These are phyloP conservation scores for Xylaria scruposa DNA, from an alignment of 495 filamentous ascomycete species.

Conservation along the genomic window DNA sequence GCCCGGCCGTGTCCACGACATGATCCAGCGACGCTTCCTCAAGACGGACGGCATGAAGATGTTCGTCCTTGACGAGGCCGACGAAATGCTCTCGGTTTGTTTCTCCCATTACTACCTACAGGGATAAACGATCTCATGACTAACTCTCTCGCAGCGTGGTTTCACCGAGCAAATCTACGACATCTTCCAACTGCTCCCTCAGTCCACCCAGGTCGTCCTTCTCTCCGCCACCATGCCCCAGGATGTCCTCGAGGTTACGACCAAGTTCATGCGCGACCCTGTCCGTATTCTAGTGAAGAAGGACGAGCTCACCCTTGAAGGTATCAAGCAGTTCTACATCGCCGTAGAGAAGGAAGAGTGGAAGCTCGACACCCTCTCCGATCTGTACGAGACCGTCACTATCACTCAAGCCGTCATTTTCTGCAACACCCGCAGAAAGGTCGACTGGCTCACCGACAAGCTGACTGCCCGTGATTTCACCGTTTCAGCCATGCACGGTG, in stretches of 20 bases:
- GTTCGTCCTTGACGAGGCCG: conserved; percentile 98
- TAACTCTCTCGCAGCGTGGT: conserved; percentile 68
- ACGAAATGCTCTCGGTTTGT: conserved; percentile 96
- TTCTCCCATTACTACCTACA: not conserved
- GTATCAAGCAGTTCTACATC: conserved; percentile 99
- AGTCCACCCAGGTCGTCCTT: conserved; percentile 96
- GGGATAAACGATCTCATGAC: not conserved
- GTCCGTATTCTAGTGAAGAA: conserved; percentile 99
- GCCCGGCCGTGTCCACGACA: conserved; percentile 96
- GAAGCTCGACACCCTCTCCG: conserved; percentile 99
- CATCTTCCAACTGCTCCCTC: conserved; percentile 97
- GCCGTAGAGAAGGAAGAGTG: conserved; percentile 99
- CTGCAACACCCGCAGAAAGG: conserved; percentile 99
- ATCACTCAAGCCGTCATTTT: conserved; percentile 99
- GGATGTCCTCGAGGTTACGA: conserved; percentile 98
- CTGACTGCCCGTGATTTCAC: conserved; percentile 98
- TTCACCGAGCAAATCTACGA: conserved; percentile 99
- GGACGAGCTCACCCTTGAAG: conserved; percentile 97
- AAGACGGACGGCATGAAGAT: conserved; percentile 98
- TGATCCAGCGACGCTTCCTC: conserved; percentile 96
- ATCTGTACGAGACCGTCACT: conserved; percentile 98
- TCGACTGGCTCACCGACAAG: conserved; percentile 99
- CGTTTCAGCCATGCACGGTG: conserved; percentile 98
- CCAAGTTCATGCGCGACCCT: conserved; percentile 99
- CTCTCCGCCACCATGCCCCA: conserved; percentile 98